Conservation (phyloP, 1,284 basidiomycete species). For the Marasmius tenuissimus region DNA sequence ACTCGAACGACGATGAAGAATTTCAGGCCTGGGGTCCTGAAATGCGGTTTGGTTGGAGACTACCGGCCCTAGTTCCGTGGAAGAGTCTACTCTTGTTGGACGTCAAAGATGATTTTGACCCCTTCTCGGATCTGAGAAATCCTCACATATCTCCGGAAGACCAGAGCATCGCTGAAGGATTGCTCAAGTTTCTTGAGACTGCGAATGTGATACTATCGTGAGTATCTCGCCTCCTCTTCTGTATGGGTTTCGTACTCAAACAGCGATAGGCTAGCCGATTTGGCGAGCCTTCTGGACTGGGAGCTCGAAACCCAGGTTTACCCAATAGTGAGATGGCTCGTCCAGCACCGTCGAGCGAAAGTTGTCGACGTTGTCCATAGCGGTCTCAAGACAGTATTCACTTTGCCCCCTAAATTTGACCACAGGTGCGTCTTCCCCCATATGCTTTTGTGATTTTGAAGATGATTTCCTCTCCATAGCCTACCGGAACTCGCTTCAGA, state of each 20-base stretch:
- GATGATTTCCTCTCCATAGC: constrained; percentile 32
- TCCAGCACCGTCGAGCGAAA: constrained; percentile 87
- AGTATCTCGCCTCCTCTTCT: constrained; percentile 23
- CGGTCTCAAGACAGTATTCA: constrained; percentile 85
- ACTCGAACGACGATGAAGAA: constrained; percentile 41
- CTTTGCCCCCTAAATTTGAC: constrained; percentile 67
- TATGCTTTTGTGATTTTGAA: not conserved
- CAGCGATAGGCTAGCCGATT: constrained; percentile 71
- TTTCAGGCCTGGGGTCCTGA: constrained; percentile 67
- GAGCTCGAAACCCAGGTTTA: constrained; percentile 85
- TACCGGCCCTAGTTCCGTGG: constrained; percentile 86
- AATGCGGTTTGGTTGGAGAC: constrained; percentile 65
- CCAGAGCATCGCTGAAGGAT: constrained; percentile 62
- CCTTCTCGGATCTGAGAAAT: constrained; percentile 58
- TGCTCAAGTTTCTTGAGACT: constrained; percentile 67
- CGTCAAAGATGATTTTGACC: constrained; percentile 58
- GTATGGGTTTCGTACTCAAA: not conserved
- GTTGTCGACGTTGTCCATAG: constrained; percentile 84
- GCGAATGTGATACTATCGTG: constrained; percentile 67
- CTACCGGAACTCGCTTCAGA: constrained; percentile 59
- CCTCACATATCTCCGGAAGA: constrained; percentile 67
- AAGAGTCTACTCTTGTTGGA: constrained; percentile 84
- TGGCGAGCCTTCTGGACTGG: constrained; percentile 84
- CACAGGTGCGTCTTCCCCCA: constrained; percentile 52
- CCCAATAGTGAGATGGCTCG: constrained; percentile 86